phyloP scores from a whole-genome alignment of 306 rosid genomes.

The Sicyos baderoa region DNA sequence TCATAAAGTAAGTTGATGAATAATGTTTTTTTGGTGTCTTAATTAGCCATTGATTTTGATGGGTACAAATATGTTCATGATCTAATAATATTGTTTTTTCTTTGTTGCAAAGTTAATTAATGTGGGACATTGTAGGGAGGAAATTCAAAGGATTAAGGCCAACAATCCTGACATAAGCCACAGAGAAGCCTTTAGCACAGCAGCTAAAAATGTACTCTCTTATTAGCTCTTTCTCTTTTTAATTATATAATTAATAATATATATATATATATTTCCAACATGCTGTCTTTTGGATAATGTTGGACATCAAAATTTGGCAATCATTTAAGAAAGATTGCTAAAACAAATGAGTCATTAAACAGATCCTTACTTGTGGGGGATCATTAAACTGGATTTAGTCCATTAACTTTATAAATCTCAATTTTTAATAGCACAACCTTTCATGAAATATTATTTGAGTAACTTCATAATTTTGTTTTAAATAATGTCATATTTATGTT shows the following conservation, averaged over 20 bases:
- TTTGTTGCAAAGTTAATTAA: background rate
- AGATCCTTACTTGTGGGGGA: too few relatives aligned
- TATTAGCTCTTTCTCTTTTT: background rate
- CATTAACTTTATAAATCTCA: background rate
- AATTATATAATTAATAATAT: background rate
- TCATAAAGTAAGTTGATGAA: conserved; percentile 67
- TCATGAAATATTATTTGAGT: too few relatives aligned
- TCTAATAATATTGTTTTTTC: background rate
- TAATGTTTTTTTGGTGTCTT: background rate
- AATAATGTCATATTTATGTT: background rate
- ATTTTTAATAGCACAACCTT: background rate
- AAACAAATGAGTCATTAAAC: too few relatives aligned
- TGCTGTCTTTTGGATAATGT: background rate
- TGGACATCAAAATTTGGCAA: background rate
- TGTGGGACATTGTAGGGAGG: conserved; percentile 50
- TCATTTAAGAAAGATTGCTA: too few relatives aligned
- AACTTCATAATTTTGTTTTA: background rate
- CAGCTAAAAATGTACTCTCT: conserved; percentile 86
- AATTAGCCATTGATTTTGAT: background rate
- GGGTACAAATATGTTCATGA: background rate
- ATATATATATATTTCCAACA: conserved; percentile 7
- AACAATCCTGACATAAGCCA: conserved; percentile 88
- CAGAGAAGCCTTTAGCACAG: conserved; percentile 94
- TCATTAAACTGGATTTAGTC: background rate
- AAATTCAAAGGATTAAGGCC: conserved; percentile 97